Conservation (phyloP, 2,329 filamentous ascomycete genomes). For the Trichoderma atrobrunneum region DNA sequence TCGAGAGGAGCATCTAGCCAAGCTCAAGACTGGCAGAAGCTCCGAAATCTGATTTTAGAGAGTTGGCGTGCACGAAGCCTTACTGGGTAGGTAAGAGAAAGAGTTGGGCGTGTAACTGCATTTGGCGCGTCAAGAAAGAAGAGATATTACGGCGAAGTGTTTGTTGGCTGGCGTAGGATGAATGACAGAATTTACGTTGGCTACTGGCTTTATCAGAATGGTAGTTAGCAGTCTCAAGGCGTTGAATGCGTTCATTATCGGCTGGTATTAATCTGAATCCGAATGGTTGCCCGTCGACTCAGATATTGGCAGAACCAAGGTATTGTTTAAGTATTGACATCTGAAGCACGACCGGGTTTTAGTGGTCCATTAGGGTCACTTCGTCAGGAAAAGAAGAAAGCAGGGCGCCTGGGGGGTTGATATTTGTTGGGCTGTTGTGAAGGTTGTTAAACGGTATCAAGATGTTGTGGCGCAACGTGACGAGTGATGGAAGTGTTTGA, state of each 20-base stretch:
- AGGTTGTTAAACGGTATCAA: constrained; percentile 38
- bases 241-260: constrained; percentile 19
- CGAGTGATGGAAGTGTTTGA: constrained; percentile 41
- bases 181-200: constrained; percentile 34
- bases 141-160: constrained; percentile 32
- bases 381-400: constrained; percentile 26
- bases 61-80: constrained; percentile 5
- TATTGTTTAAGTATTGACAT: constrained; percentile 25
- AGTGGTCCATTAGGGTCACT: constrained; percentile 35
- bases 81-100: not conserved
- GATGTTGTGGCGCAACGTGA: constrained; percentile 37
- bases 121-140: constrained; percentile 23
- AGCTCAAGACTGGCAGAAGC: not conserved
- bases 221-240: constrained; percentile 29
- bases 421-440: constrained; percentile 33
- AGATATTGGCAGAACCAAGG: constrained; percentile 20
- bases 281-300: constrained; percentile 28
- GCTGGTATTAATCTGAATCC: constrained; percentile 24
- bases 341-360: constrained; percentile 30
- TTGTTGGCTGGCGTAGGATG: constrained; percentile 29
- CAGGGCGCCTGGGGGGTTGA: constrained; percentile 31
- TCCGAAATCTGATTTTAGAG: not conserved
- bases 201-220: constrained; percentile 28
- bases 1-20: not conserved
- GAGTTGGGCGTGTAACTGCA: not conserved